A percentile compares a stretch with the other conserved stretches of the same genome.
These are phyloP conservation scores for Pistacia atlantica DNA, from an alignment of 345 rosid genomes.

Conservation along the genomic window DNA sequence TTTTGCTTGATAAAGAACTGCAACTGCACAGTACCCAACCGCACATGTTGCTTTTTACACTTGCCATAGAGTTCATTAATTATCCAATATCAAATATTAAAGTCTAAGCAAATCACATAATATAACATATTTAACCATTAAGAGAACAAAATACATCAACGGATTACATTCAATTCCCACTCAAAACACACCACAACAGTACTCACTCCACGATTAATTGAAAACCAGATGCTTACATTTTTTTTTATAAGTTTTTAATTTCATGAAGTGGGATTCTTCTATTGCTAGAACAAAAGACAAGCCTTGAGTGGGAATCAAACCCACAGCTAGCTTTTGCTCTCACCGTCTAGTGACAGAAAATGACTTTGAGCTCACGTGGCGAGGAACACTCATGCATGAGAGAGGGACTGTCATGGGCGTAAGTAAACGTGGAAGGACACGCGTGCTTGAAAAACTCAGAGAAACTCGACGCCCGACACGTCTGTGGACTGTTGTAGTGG, in stretches of 20 bases:
- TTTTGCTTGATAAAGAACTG: not conserved
- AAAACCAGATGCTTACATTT: not conserved
- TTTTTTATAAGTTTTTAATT: not conserved
- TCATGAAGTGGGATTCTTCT: not conserved
- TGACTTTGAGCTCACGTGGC: conserved; percentile 90
- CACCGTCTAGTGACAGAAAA: conserved; percentile 72
- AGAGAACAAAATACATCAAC: no score
- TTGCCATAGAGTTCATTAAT: no score
- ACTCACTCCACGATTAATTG: not conserved
- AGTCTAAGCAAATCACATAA: no score
- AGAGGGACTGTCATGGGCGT: conserved; percentile 83
- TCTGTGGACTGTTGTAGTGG: conserved; percentile 72
- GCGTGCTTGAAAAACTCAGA: conserved; percentile 81
- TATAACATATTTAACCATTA: no score
- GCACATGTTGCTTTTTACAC: not conserved
- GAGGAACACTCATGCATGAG: conserved; percentile 86
- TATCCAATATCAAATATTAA: no score
- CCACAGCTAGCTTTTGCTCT: not conserved
- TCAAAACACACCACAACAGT: not conserved
- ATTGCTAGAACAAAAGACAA: not conserved
- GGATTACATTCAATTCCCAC: not conserved
- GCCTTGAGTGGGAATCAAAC: no score
- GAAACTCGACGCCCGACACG: conserved; percentile 67
- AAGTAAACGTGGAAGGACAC: conserved; percentile 86
- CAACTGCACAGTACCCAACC: not conserved